Base-by-base conservation (phyloP, 2,329 filamentous ascomycete genomes). In the Knufia petricola region DNA sequence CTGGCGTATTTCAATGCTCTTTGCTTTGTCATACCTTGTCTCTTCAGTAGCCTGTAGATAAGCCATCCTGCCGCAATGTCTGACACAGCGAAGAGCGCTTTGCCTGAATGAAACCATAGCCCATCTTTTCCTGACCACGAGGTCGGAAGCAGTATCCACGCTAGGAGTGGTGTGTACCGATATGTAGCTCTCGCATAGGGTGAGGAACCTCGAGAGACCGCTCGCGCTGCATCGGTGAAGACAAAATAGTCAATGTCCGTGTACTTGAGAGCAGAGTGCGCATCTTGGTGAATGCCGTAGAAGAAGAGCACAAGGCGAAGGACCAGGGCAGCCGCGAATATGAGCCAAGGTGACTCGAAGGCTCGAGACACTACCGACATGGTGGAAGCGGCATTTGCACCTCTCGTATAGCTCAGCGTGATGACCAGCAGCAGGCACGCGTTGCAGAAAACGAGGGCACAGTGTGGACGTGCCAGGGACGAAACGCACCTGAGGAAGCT, bases 201-300 rank as follows among this genome's bases (percentile, higher is more conserved):
- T 0, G 85, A 86, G 40, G 70, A 68, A 2, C 78, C 78, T n/a
- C 67, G 71, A 2, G 81, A 69, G 37, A 87, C 70, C 66, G 85
- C 90, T 55, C 85, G 84, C 1, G 92, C 80, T 21, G 92, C 92
- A 65, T 96, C 90, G 42, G 92, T 96, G 73, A 98, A 98, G 65
- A 98, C 92, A 56, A 88, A 81, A 69, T 98, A 98, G 74, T 98
- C 92, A 60, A 98, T 95, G 68, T 98, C 92, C 45, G 92, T 98
- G 72, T 96, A 98, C 69, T 96, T 96, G 62, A 98, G 71, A 12
- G 90, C 82, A 6, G 88, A 94, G 68, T 89, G 76, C 52, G 87
- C 83, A 68, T 98, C 92, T 70, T 98, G 92, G 74, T 86, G 89
- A 52, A 87, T 78, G 50, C 92, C 90, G 65, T 96, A 96, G 60